Percentiles rank a stretch among this genome's conserved stretches.
Evolutionary conservation across 192 early-diverging fungal species (phyloP).

Genomic region (Paraglomus occultum): DNA sequence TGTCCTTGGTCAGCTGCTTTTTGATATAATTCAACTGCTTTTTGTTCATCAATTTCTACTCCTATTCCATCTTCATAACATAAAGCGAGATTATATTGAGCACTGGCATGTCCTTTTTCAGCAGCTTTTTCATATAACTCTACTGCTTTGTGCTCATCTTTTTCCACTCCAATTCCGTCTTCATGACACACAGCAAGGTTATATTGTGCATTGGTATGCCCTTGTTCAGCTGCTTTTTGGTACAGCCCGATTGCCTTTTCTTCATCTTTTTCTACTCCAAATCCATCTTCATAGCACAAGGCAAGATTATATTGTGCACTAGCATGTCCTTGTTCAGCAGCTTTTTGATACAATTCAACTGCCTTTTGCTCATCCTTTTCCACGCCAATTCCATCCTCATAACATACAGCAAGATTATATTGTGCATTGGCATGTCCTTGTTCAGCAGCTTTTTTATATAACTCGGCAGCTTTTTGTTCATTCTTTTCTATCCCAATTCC

Average conservation of each 20-base stretch:
- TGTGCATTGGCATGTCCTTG: conserved; percentile 50
- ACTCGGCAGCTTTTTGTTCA: conserved; percentile 43
- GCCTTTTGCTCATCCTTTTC: conserved; percentile 48
- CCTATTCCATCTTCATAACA: conserved; percentile 79
- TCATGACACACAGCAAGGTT: conserved; percentile 81
- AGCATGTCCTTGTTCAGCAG: conserved; percentile 55
- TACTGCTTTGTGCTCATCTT: conserved; percentile 55
- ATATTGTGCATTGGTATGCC: conserved; percentile 76
- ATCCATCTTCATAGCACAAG: conserved; percentile 59
- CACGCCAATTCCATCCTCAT: conserved; percentile 58
- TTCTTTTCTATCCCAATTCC: conserved; percentile 50
- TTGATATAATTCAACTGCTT: conserved; percentile 56
- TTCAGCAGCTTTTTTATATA: conserved; percentile 53
- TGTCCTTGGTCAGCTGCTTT: conserved; percentile 57
- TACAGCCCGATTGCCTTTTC: conserved; percentile 61
- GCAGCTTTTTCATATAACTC: conserved; percentile 66
- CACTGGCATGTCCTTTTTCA: conserved; percentile 73
- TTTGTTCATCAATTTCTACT: conserved; percentile 46
- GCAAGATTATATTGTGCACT: conserved; percentile 58
- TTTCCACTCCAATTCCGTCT: conserved; percentile 68
- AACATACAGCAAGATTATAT: conserved; percentile 58
- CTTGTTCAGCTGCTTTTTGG: conserved; percentile 56
- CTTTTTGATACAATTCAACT: conserved; percentile 57
- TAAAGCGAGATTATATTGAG: conserved; percentile 80
- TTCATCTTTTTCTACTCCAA: conserved; percentile 52